Evolutionary conservation across 441 rosid species (phyloP).

Genomic region (Corymbia calophylla): DNA sequence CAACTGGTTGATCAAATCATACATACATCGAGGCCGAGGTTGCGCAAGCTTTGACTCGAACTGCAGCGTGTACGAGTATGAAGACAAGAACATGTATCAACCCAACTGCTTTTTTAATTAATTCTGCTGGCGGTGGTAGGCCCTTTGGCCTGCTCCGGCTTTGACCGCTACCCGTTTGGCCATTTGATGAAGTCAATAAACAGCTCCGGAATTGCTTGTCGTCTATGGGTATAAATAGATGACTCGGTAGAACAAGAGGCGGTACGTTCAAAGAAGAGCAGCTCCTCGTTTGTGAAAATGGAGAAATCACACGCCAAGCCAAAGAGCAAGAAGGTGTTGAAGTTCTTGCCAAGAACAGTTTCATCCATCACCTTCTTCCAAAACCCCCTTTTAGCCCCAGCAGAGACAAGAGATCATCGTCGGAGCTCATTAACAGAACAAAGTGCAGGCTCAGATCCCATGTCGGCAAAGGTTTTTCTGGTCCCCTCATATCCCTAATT

Average conservation of each 20-base stretch:
- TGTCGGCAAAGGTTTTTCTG: not conserved
- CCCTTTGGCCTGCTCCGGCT: too few relatives aligned
- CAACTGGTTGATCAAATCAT: not conserved
- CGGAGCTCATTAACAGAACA: not conserved
- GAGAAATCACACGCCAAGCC: not conserved
- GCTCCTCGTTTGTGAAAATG: not conserved
- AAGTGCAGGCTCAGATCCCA: not conserved
- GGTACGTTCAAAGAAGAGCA: not conserved
- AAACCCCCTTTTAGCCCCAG: not conserved
- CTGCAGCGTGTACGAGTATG: not conserved
- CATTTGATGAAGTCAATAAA: not conserved
- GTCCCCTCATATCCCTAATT: not conserved
- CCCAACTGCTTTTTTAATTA: not conserved
- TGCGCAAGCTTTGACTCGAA: not conserved
- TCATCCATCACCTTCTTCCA: not conserved
- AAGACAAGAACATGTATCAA: not conserved
- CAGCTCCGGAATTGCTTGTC: not conserved
- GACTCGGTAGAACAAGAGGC: not conserved
- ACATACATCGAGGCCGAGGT: not conserved
- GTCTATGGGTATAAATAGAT: not conserved
- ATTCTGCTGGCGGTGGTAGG: not conserved
- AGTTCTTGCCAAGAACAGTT: not conserved
- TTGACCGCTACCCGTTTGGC: not conserved
- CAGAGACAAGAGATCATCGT: not conserved
- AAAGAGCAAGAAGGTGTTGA: not conserved